Percentiles rank a stretch among this genome's conserved stretches.
These are phyloP conservation scores for Claviceps pazoutovae DNA, from an alignment of 2,329 filamentous ascomycete genomes.

Conservation along the genomic window DNA sequence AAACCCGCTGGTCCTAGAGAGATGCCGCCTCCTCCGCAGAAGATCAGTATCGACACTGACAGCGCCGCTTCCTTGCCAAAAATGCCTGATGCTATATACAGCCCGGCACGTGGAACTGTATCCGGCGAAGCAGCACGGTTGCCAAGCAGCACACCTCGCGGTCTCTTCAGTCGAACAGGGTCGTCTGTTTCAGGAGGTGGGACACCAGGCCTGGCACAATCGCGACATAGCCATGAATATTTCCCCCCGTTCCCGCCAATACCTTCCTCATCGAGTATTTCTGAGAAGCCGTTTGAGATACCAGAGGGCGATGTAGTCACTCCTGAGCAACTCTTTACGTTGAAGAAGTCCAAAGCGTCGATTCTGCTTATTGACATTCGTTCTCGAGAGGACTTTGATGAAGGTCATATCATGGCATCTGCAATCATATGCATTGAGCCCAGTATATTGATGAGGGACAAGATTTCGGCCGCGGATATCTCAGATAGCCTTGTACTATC, in stretches of 20 bases:
- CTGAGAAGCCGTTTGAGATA: conserved; percentile 30
- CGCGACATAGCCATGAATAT: conserved; percentile 19
- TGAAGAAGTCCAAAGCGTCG: conserved; percentile 44
- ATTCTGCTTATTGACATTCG: conserved; percentile 81
- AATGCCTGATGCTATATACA: conserved; percentile 62
- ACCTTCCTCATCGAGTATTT: conserved; percentile 16
- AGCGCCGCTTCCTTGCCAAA: conserved; percentile 49
- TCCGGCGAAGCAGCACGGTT: conserved; percentile 50
- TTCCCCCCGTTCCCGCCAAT: conserved; percentile 15
- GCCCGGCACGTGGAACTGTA: conserved; percentile 58
- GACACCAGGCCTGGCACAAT: conserved; percentile 15
- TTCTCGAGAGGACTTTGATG: conserved; percentile 64
- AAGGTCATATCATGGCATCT: conserved; percentile 75
- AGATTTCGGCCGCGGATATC: conserved; percentile 47
- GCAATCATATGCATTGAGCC: conserved; percentile 86
- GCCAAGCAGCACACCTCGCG: conserved; percentile 50
- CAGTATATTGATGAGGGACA: conserved; percentile 52
- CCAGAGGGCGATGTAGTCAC: conserved; percentile 45
- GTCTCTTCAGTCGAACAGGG: conserved; percentile 46
- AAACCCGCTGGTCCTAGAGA: conserved; percentile 34
- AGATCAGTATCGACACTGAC: conserved; percentile 33
- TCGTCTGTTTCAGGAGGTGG: conserved; percentile 30
- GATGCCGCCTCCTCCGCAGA: conserved; percentile 30
- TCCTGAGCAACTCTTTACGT: conserved; percentile 55
- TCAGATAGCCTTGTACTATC: conserved; percentile 57